Evolutionary conservation across 2,329 filamentous ascomycete genomes (phyloP).

Genomic region (Colletotrichum camelliae): DNA sequence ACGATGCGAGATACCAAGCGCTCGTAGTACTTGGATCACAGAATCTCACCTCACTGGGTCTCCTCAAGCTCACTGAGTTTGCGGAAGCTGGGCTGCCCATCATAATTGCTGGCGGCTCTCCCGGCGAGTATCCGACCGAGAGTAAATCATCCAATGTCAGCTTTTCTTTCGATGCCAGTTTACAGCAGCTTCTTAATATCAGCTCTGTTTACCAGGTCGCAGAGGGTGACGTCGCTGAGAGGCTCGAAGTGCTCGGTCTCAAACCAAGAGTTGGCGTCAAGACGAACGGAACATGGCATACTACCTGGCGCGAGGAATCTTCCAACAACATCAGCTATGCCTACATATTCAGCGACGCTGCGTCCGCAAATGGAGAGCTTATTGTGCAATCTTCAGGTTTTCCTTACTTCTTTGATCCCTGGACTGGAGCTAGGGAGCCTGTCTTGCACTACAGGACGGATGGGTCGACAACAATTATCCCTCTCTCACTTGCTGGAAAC

Average conservation of each 20-base stretch:
- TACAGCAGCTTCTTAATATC: background rate
- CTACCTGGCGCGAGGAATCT: slow-evolving; percentile 2
- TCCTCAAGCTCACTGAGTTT: slow-evolving; percentile 35
- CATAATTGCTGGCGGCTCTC: slow-evolving; percentile 32
- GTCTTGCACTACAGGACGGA: background rate
- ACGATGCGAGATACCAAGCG: slow-evolving; percentile 45
- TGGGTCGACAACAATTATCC: background rate
- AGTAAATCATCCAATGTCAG: background rate
- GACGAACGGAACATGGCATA: background rate
- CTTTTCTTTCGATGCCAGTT: background rate
- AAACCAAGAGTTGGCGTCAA: background rate
- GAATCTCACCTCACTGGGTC: slow-evolving; percentile 38
- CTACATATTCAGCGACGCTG: background rate
- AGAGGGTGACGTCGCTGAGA: background rate
- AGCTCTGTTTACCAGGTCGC: background rate
- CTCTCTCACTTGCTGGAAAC: background rate
- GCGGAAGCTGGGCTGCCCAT: slow-evolving; percentile 45
- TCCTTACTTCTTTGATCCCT: slow-evolving; percentile 4
- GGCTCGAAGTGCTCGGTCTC: background rate
- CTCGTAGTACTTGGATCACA: slow-evolving; percentile 42
- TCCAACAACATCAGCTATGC: background rate
- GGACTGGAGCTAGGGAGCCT: background rate
- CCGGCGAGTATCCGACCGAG: background rate
- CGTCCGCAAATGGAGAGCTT: background rate
- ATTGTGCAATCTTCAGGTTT: background rate